A percentile compares a stretch with the other conserved stretches of the same genome.
These are phyloP conservation scores for Citrus unshiu DNA, from an alignment of 345 rosid species.

Conservation along the genomic window DNA sequence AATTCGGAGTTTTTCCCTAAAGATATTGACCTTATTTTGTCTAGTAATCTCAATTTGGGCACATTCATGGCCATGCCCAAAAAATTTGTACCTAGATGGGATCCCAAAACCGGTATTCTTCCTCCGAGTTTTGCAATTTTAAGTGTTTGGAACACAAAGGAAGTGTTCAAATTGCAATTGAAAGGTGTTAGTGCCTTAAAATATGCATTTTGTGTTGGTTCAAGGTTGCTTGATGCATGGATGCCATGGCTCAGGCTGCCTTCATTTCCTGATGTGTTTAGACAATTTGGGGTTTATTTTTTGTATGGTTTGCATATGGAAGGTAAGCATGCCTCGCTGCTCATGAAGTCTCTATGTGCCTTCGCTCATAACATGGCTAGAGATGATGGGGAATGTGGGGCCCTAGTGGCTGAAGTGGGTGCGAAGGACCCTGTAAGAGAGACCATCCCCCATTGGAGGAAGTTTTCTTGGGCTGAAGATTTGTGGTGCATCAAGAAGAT, in stretches of 20 bases:
- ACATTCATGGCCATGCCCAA: constrained; percentile 63
- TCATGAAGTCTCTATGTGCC: constrained; percentile 53
- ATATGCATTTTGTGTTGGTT: constrained; percentile 46
- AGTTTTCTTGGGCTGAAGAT: constrained; percentile 60
- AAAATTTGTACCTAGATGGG: constrained; percentile 25
- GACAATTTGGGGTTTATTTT: constrained; percentile 57
- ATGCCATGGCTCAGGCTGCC: constrained; percentile 70
- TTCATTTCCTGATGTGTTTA: constrained; percentile 65
- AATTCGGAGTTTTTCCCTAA: constrained; percentile 58
- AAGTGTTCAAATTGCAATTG: constrained; percentile 54
- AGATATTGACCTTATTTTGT: constrained; percentile 47
- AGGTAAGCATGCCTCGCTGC: constrained; percentile 44
- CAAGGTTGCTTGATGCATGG: constrained; percentile 57
- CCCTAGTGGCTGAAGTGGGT: constrained; percentile 56
- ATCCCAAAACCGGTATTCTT: constrained; percentile 29
- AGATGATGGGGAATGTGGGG: constrained; percentile 65
- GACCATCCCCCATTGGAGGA: constrained; percentile 72
- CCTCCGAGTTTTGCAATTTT: constrained; percentile 46
- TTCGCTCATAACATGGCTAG: constrained; percentile 64
- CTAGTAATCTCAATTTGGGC: constrained; percentile 48
- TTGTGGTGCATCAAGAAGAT: constrained; percentile 71
- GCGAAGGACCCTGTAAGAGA: constrained; percentile 46
- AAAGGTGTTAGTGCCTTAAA: constrained; percentile 54
- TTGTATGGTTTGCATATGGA: constrained; percentile 65
- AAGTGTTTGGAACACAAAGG: constrained; percentile 77